These are phyloP conservation scores for Lithospermum erythrorhizon DNA, from an alignment of 257 asterid species.

Conservation along the genomic window DNA sequence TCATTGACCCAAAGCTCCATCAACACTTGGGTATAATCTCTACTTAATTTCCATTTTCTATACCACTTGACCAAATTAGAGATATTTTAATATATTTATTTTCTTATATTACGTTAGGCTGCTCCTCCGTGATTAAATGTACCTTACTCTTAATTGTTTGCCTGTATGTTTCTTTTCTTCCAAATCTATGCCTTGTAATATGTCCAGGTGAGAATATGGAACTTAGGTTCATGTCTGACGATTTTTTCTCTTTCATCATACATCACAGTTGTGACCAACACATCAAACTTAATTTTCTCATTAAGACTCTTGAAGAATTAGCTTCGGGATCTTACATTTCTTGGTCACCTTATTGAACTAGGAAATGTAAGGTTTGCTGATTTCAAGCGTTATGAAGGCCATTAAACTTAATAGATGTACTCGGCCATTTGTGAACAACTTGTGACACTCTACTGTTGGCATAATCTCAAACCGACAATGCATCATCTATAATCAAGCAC, in stretches of 20 bases:
- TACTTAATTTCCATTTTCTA: not conserved
- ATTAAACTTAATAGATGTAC: too few relatives aligned
- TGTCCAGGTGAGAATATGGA: not conserved
- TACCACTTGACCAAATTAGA: conserved; percentile 2
- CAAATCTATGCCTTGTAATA: not conserved
- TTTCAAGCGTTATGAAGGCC: too few relatives aligned
- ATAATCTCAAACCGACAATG: too few relatives aligned
- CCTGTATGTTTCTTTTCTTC: too few relatives aligned
- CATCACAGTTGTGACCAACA: too few relatives aligned
- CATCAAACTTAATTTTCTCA: too few relatives aligned
- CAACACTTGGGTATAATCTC: conserved; percentile 70
- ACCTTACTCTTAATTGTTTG: not conserved
- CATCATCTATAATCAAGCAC: too few relatives aligned
- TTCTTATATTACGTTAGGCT: too few relatives aligned
- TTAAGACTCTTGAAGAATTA: not conserved
- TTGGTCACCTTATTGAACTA: not conserved
- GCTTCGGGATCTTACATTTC: not conserved
- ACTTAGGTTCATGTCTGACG: not conserved
- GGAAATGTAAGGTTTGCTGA: too few relatives aligned
- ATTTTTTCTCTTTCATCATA: too few relatives aligned
- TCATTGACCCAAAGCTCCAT: conserved; percentile 91
- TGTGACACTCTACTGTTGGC: too few relatives aligned
- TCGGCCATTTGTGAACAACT: too few relatives aligned
- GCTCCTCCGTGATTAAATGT: not conserved
- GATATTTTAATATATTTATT: not conserved